phyloP scores from a whole-genome alignment of 176 grass and related monocot species.

The Oryza punctata region DNA sequence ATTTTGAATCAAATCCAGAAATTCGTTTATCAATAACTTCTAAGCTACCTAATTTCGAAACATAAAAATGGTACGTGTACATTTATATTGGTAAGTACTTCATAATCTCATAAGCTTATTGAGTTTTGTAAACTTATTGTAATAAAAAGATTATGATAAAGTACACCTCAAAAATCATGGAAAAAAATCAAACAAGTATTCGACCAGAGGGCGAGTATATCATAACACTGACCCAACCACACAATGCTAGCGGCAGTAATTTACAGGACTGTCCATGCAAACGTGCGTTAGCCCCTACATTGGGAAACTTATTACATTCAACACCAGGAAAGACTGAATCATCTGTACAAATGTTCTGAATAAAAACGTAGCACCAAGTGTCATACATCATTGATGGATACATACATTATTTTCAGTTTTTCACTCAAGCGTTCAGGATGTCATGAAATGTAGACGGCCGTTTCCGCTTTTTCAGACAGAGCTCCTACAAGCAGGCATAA shows the following conservation, averaged over 20 bases:
- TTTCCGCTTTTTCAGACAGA: slow-evolving; percentile 60
- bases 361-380: neutral
- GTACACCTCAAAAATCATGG: no score
- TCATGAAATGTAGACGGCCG: slow-evolving; percentile 58
- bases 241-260: neutral
- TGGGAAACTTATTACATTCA: neutral
- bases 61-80: no score
- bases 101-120: no score
- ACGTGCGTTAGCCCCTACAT: neutral
- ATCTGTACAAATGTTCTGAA: neutral
- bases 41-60: no score
- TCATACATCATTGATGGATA: neutral
- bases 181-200: no score
- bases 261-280: neutral
- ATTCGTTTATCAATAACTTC: no score
- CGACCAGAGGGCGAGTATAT: neutral
- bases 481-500: slow-evolving; percentile 53
- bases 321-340: neutral
- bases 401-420: neutral
- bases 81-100: no score
- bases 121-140: no score
- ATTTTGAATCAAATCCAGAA: no score
- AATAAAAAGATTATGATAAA: no score
- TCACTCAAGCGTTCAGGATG: slow-evolving; percentile 55
- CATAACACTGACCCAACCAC: neutral